phyloP scores from a whole-genome alignment of 805 yeast genomes.

The Candida chauliodis region DNA sequence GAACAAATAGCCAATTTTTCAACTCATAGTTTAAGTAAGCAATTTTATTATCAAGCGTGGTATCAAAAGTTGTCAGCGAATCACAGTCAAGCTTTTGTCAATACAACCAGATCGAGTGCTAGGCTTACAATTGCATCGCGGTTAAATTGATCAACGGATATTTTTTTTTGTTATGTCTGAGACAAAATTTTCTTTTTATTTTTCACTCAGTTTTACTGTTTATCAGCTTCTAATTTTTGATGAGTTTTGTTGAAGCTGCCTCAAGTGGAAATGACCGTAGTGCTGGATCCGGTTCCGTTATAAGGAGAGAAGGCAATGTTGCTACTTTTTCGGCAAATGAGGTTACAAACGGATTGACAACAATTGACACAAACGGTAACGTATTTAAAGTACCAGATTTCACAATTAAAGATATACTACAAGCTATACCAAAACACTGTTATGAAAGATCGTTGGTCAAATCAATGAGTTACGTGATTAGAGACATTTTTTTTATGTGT shows the following conservation, averaged over 20 bases:
- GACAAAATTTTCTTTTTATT: neutral
- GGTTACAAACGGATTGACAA: slow-evolving; percentile 19
- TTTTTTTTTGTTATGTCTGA: too few species aligned
- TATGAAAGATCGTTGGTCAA: slow-evolving; percentile 49
- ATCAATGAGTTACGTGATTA: slow-evolving; percentile 49
- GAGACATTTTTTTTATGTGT: slow-evolving; percentile 48
- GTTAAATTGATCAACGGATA: too few species aligned
- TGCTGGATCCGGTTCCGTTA: neutral
- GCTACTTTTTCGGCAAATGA: slow-evolving; percentile 10
- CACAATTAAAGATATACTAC: slow-evolving; percentile 54
- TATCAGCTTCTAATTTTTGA: too few species aligned
- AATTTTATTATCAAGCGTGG: too few species aligned
- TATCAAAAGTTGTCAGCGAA: too few species aligned
- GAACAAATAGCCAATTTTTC: too few species aligned
- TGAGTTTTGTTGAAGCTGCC: slow-evolving; percentile 9
- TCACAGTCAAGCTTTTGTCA: too few species aligned
- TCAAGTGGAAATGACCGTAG: slow-evolving; percentile 3
- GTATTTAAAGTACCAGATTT: slow-evolving; percentile 60
- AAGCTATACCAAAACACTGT: slow-evolving; percentile 59
- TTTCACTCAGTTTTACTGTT: slow-evolving; percentile 1
- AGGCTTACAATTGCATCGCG: too few species aligned
- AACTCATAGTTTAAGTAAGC: too few species aligned
- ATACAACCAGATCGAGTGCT: too few species aligned
- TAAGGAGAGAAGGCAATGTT: slow-evolving; percentile 12
- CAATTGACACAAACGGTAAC: slow-evolving; percentile 51